A percentile compares a stretch with the other conserved stretches of the same genome.
phyloP scores from a whole-genome alignment of 352 stramenopile species.

The Thalassiosira hispida region DNA sequence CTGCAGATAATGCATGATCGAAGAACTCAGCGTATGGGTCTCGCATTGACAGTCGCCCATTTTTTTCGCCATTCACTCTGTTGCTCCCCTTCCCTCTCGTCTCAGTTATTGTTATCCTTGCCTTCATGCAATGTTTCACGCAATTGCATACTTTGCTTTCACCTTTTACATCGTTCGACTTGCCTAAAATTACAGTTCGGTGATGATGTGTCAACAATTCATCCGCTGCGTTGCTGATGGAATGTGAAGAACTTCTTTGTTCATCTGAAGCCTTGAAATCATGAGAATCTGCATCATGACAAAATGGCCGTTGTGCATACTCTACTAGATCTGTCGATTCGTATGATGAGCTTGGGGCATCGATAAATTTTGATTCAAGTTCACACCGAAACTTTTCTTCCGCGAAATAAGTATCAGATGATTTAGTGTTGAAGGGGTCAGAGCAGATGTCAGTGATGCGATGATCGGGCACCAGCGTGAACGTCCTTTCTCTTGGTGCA shows the following conservation, averaged over 20 bases:
- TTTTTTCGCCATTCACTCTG: slow-evolving; percentile 7
- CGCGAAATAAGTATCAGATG: slow-evolving; percentile 34
- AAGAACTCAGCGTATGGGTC: slow-evolving; percentile 83
- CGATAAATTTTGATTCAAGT: slow-evolving; percentile 27
- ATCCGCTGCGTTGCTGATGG: slow-evolving; percentile 15
- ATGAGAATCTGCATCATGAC: slow-evolving; percentile 7
- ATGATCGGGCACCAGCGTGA: slow-evolving; percentile 42
- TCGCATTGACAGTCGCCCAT: slow-evolving; percentile 40
- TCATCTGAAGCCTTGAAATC: slow-evolving; percentile 2
- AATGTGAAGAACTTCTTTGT: neutral
- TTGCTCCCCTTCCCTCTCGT: too few relatives aligned
- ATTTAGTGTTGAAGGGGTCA: slow-evolving; percentile 36
- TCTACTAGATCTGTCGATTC: slow-evolving; percentile 16
- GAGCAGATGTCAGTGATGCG: slow-evolving; percentile 39
- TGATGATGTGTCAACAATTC: slow-evolving; percentile 41
- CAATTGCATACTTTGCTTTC: slow-evolving; percentile 14
- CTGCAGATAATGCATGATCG: slow-evolving; percentile 65
- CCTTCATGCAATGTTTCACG: too few relatives aligned
- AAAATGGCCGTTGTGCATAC: slow-evolving; percentile 8
- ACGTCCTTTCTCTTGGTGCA: slow-evolving; percentile 30
- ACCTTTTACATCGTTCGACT: slow-evolving; percentile 1
- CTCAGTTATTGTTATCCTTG: too few relatives aligned
- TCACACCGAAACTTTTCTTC: slow-evolving; percentile 36
- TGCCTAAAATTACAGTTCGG: slow-evolving; percentile 6
- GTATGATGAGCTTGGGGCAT: slow-evolving; percentile 1